Conservation (phyloP, 495 filamentous ascomycete genomes). For the Hypoxylon trugodes region DNA sequence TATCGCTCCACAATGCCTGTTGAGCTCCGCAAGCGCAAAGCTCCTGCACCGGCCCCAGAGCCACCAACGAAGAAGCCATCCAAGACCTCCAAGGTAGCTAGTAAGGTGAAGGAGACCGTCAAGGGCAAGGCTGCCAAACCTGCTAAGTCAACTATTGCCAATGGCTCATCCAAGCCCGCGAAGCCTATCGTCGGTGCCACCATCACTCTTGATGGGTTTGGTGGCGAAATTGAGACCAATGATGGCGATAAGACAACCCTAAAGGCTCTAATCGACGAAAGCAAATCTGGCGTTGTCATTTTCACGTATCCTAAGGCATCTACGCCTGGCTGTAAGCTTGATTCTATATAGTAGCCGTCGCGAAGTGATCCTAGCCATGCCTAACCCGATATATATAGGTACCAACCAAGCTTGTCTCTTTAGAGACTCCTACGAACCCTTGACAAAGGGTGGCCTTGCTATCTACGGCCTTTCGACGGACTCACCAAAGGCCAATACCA, state of each 20-base stretch:
- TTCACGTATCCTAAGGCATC: constrained; percentile 97
- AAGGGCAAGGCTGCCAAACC: constrained; percentile 48
- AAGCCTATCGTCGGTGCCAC: constrained; percentile 56
- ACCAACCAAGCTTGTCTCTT: constrained; percentile 94
- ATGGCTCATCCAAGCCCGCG: constrained; percentile 42
- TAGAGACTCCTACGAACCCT: constrained; percentile 77
- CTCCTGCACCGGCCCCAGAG: constrained; percentile 62
- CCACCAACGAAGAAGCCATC: constrained; percentile 62
- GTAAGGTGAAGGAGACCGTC: constrained; percentile 56
- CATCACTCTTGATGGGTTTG: constrained; percentile 75
- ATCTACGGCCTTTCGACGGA: constrained; percentile 92
- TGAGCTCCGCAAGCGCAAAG: constrained; percentile 81
- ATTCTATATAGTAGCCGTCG: constrained; percentile 8
- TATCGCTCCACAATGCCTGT: constrained; percentile 53
- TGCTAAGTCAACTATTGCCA: constrained; percentile 47
- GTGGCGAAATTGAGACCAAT: constrained; percentile 84
- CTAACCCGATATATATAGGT: constrained; percentile 63
- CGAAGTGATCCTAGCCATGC: constrained; percentile 14
- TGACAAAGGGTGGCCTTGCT: constrained; percentile 81
- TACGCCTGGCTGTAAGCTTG: constrained; percentile 88
- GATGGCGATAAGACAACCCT: constrained; percentile 81
- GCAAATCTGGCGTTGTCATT: constrained; percentile 84
- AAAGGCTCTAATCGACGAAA: constrained; percentile 78
- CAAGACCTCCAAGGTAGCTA: constrained; percentile 52
- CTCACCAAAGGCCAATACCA: constrained; percentile 86